Base-by-base conservation (phyloP, 495 filamentous ascomycete genomes). In the Talaromyces wortmannii region DNA sequence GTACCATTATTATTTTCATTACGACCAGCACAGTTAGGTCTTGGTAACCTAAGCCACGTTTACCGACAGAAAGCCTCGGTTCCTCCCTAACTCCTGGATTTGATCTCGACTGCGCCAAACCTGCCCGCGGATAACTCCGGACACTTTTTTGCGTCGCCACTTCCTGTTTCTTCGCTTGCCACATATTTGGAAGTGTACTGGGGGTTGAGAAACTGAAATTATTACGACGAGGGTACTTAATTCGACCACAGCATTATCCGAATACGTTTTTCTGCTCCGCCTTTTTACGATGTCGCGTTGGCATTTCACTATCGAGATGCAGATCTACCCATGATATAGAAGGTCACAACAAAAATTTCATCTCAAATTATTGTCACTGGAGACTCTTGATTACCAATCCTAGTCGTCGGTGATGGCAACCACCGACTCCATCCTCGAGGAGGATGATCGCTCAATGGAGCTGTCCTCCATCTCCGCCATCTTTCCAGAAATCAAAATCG, bases 401-500 rank as follows among this genome's bases (percentile, higher is more conserved):
- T 10, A 12, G 4, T 31, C 7, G 48, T 32, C n/a, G 15, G 48
- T 50, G 16, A 71, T 73, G 69, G 60, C 63, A 47, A 70, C 72
- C 23, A 43, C 52, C 32, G 65, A 63, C 7, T 42, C 53, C n/a
- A 48, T 61, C 40, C 58, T 61, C 32, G 80, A 77, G 51, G 83
- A 84, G 18, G 87, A 90, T 62, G 82, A 87, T 57, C 89, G 94
- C 53, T 77, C 84, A 15, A 76, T 85, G 13, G 94, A 98, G 70
- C 78, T 98, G 48, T 83, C 80, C 47, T 83, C 91, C n/a, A 83
- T 97, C 45, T 76, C 78, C 12, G 88, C 91, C 61, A 97, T 98
- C 58, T 98, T 83, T 59, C 92, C 92, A 16, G 94, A 98, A 67
- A 82, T 96, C 13, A 74, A 76, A 31, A 68, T 88, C 32, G 77